Percentiles rank a stretch among this genome's conserved stretches.
phyloP scores from a whole-genome alignment of 176 grass and related monocot species.

The Puya raimondii region DNA sequence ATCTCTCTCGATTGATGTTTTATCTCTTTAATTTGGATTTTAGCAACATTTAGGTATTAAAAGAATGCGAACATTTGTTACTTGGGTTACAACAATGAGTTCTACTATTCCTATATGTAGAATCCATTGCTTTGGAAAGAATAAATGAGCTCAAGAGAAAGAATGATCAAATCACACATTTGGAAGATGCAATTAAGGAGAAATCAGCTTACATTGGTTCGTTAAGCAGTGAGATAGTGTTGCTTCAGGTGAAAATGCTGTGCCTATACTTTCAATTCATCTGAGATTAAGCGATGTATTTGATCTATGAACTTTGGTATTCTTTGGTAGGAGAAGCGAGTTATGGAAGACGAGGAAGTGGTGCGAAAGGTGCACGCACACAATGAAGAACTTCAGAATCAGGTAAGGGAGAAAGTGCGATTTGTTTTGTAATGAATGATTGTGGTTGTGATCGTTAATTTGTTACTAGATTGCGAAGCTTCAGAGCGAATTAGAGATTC shows the following conservation, averaged over 20 bases:
- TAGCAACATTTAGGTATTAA: too few relatives aligned
- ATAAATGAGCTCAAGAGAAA: conserved; percentile 44
- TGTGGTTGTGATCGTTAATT: neutral
- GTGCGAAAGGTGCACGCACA: neutral
- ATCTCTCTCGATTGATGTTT: too few relatives aligned
- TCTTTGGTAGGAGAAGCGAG: neutral
- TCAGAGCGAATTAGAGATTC: neutral
- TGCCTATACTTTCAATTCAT: neutral
- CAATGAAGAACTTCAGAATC: neutral
- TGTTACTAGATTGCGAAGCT: neutral
- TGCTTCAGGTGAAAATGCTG: conserved; percentile 29
- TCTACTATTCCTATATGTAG: neutral
- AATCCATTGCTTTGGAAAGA: conserved; percentile 10
- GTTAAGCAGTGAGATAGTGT: conserved; percentile 29
- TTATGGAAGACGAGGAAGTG: neutral
- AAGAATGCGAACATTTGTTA: neutral
- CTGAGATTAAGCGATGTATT: neutral
- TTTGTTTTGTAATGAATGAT: neutral
- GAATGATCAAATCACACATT: conserved; percentile 31
- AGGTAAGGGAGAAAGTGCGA: neutral
- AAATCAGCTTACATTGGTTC: conserved; percentile 34
- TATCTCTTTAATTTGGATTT: too few relatives aligned
- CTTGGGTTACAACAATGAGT: neutral
- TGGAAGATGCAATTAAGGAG: conserved; percentile 31
- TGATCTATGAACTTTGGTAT: neutral